These are phyloP conservation scores for Populus euphratica DNA, from an alignment of 345 rosid species.

Conservation along the genomic window DNA sequence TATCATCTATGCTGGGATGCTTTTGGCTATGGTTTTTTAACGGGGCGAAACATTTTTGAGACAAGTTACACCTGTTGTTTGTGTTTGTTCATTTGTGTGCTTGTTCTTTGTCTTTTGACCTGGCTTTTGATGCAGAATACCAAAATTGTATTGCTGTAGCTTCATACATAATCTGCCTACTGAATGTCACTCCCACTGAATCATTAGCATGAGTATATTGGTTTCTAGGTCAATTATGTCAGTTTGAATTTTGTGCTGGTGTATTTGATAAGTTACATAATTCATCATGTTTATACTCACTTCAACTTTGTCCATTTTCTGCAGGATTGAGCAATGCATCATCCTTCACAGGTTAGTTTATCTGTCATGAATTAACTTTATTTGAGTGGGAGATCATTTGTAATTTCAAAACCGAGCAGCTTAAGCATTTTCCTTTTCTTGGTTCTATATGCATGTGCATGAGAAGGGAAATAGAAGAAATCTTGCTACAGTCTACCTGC, in stretches of 20 bases:
- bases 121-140: background rate
- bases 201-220: no score
- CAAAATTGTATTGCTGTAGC: background rate
- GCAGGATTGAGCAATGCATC: constrained; percentile 72
- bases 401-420: background rate
- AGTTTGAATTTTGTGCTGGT: background rate
- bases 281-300: background rate
- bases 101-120: background rate
- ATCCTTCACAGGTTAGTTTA: constrained; percentile 58
- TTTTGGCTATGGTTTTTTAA: background rate
- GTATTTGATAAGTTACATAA: background rate
- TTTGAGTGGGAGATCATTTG: background rate
- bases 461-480: background rate
- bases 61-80: background rate
- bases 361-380: background rate
- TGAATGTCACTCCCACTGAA: background rate
- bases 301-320: constrained; percentile 12
- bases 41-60: background rate
- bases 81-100: background rate
- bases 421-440: constrained; percentile 4
- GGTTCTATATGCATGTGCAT: background rate
- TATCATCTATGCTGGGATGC: background rate
- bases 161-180: background rate
- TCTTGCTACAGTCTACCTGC: background rate
- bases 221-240: background rate